phyloP scores from a whole-genome alignment of 192 early-diverging fungal genomes.

The Chytriomyces hyalinus region DNA sequence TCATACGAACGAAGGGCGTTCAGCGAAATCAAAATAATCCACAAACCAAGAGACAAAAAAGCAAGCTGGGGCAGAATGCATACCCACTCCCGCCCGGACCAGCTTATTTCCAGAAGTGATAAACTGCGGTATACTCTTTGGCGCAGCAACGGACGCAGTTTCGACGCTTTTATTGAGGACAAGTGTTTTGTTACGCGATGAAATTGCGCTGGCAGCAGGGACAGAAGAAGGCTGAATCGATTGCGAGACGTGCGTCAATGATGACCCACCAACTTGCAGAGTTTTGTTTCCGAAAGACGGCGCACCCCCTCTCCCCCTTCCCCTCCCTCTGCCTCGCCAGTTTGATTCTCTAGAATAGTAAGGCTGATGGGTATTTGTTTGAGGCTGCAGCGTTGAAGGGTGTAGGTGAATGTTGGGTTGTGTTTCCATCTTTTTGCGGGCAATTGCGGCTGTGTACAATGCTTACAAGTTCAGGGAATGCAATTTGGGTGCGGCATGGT shows the following conservation, averaged over 20 bases:
- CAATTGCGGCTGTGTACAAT: not conserved
- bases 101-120: conserved; percentile 21
- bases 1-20: not conserved
- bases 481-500: no score
- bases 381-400: not conserved
- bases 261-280: no score
- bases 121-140: conserved; percentile 8
- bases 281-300: not conserved
- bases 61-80: not conserved
- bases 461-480: not conserved
- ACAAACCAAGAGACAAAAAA: no score
- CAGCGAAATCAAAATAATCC: not conserved
- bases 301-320: not conserved
- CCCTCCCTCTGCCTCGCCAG: no score
- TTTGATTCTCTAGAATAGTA: not conserved
- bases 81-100: conserved; percentile 14
- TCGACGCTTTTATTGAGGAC: not conserved
- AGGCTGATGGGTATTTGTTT: not conserved
- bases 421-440: not conserved
- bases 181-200: not conserved
- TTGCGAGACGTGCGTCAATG: not conserved
- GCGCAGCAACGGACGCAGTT: not conserved
- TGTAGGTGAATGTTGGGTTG: not conserved
- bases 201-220: not conserved
- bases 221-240: not conserved